A percentile compares a stretch with the other conserved stretches of the same genome.
These are phyloP conservation scores for Davidsoniella virescens DNA, from an alignment of 2,329 filamentous ascomycete species.

Conservation along the genomic window DNA sequence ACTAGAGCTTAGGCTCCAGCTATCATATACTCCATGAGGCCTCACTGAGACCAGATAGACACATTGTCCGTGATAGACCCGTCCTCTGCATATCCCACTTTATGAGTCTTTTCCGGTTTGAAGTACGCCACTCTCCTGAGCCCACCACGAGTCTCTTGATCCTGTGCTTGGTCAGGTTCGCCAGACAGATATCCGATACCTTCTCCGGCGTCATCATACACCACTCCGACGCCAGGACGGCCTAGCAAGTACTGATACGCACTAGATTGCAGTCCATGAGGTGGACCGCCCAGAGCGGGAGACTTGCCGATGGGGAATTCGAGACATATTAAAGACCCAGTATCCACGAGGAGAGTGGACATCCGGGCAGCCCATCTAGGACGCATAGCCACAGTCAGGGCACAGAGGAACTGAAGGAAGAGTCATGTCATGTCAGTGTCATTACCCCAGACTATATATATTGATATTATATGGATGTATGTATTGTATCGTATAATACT, in stretches of 20 bases:
- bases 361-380: constrained; percentile 38
- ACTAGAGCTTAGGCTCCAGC: not conserved
- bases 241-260: constrained; percentile 58
- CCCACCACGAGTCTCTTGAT: not conserved
- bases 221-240: constrained; percentile 49
- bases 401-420: constrained; percentile 40
- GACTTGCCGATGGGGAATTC: constrained; percentile 66
- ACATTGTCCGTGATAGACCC: constrained; percentile 35
- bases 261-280: constrained; percentile 51
- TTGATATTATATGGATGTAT: no score
- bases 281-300: constrained; percentile 49
- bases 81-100: constrained; percentile 27
- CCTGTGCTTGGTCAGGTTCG: not conserved
- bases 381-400: constrained; percentile 37
- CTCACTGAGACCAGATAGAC: constrained; percentile 31
- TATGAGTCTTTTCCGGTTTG: constrained; percentile 34
- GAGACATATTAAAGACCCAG: constrained; percentile 43
- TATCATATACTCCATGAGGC: not conserved
- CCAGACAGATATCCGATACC: not conserved
- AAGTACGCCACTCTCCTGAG: constrained; percentile 15
- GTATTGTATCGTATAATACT: constrained; percentile 13
- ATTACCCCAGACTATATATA: no score
- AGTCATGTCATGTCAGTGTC: no score
- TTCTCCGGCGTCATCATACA: constrained; percentile 33
- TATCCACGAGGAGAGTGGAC: constrained; percentile 30